Evolutionary conservation across 345 rosid species (phyloP), one percentile per base, ranked within the genome.

Genomic region (Eucalyptus curtisii): DNA sequence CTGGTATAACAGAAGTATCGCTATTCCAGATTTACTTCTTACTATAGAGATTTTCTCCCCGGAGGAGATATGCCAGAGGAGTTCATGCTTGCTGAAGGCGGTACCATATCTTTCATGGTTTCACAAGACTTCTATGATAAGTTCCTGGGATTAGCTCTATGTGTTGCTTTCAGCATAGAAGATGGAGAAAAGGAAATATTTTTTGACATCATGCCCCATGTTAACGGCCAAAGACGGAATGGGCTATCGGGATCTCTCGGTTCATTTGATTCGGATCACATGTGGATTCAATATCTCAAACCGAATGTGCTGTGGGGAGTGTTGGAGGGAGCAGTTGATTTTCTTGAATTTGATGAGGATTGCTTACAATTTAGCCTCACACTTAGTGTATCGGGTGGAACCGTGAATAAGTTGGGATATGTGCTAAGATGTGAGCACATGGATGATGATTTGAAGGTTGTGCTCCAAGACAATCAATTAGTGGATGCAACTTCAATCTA

Each of bases 11-110:
- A 64, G 37, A 16, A 4, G 6, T 14, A n/a, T n/a, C 40, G 10
- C 20, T 64, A n/a, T 64, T 1, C 40, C 20, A 9, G 1, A 4
- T n/a, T 66, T 15, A 0, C 11, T 31, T 0, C 0, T 66, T n/a
- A 0, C 10, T 7, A 14, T 40, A 15, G 2, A 66, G 1, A 31
- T 15, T 10, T 66, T n/a, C 22, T 31, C 40, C 40, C 11, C 1
- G 10, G 17, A 66, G 79, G 6, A 66, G 79, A 66, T 10, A 31
- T 66, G 40, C 40, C 22, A 66, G 2, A 31, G 40, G 79, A 15
- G 79, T 31, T 66, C 2, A 0, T 66, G 3, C 22, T 16, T 15
- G 12, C 31, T 66, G 79, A 31, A 31, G 79, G 14, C 11, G 1
- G 0, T 66, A 66, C 40, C 20, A 15, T 31, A 31, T 66, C 76